A percentile compares a stretch with the other conserved stretches of the same genome.
Conservation (phyloP, 2,329 filamentous ascomycete species). For the Colletotrichum liriopes region DNA sequence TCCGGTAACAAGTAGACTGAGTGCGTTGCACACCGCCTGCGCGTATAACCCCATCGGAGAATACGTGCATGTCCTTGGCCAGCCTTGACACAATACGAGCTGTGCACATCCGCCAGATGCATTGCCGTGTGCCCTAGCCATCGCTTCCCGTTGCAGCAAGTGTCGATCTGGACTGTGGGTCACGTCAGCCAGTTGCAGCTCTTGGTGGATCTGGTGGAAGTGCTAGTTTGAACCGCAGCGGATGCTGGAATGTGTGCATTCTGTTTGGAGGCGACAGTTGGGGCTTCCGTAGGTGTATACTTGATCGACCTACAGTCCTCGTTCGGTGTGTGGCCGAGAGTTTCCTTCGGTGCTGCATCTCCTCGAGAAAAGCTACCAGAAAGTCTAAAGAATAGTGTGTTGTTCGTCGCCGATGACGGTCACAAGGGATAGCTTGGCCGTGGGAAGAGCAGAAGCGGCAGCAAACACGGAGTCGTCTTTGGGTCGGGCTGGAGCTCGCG, state of each 20-base stretch:
- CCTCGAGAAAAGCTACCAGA: too few relatives aligned
- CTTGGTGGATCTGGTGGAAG: neutral
- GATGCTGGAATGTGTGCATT: neutral
- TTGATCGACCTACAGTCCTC: too few relatives aligned
- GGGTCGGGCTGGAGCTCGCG: neutral
- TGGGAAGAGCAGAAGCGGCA: neutral
- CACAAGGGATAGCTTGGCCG: neutral
- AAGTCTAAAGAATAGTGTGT: too few relatives aligned
- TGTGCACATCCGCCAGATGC: neutral
- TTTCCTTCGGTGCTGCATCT: neutral
- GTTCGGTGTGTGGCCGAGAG: too few relatives aligned
- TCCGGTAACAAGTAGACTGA: neutral
- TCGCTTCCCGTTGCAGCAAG: conserved; percentile 1
- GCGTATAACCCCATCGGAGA: neutral
- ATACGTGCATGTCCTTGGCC: neutral
- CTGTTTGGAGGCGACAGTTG: neutral
- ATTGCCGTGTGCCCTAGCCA: neutral
- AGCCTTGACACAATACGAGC: neutral
- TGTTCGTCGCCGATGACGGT: too few relatives aligned
- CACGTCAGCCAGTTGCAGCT: conserved; percentile 35
- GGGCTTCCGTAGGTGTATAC: neutral
- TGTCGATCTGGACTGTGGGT: conserved; percentile 20
- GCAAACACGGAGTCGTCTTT: neutral
- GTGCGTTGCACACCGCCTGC: neutral
- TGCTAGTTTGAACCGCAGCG: conserved; percentile 18